Evolutionary conservation across 495 filamentous ascomycete genomes (phyloP), one percentile per base, ranked within the genome.

Genomic region (Cercophora newfieldiana): DNA sequence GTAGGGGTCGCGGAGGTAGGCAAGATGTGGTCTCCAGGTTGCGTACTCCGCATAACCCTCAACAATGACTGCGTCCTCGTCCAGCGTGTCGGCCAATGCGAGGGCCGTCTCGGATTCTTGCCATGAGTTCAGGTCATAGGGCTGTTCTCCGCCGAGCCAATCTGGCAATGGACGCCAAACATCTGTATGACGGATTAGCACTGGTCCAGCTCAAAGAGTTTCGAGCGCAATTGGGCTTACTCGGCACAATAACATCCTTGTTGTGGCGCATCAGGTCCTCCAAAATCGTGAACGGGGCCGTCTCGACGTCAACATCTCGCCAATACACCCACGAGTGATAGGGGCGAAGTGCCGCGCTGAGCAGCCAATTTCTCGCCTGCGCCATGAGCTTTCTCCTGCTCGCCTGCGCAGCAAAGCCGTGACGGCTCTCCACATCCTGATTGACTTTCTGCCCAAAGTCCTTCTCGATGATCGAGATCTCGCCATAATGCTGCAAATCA

Each of bases 251-350:
- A 8, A 99, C 90, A 75, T 99, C 96, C 80, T 97, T 99, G 75
- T 99, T 95, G 71, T 99, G 96, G 61, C 95, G 86, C 96, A 99
- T 99, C 31, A 99, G 76, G 79, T 99, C 96, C 75, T 99, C 96
- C 68, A 99, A 77, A 64, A 99, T 98, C 1, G 96, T 98, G 69
- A 90, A 89, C 0, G 96, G 96, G 10, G 95, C 94, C 7, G 96
- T 99, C 78, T 97, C 92, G 14, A 99, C 96, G 78, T 99, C 96
- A 24, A 95, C 96, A 81, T 99, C 96, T 77, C 96, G 86, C 96
- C 96, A 99, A 72, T 99, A 99, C 26, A 99, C 96, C 96, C 96
- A 99, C 71, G 92, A 96, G 73, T 99, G 96, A 37, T 94, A 94
- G 4, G 96, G 96, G 55, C 95, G 86, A 47, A 99, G 81, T 19